Base-by-base conservation (phyloP, 371 early-diverging fungal genomes). In the Mucor velutinosus region DNA sequence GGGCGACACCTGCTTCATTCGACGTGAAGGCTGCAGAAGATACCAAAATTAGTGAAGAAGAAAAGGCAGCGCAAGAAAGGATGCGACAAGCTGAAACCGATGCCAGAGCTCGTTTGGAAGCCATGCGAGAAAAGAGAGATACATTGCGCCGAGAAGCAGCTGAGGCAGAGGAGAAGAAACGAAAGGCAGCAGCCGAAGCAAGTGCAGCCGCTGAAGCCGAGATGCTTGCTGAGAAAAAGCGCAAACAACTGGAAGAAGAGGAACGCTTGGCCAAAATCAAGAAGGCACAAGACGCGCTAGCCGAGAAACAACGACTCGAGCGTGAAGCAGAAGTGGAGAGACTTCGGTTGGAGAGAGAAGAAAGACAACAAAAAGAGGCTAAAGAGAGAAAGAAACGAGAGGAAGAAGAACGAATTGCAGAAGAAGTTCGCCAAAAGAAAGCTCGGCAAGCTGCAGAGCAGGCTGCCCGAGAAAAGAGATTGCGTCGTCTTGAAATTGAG, bases 11-110 rank as follows among this genome's bases (percentile, higher is more conserved):
- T 8, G 17, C 53, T 47, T 19, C 29, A 15, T 30, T 35, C 7
- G 35, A 65, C 30, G 0, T 4, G 15, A 53, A 10, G 12, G 53
- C 27, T 27, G 17, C 12, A 3, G 53, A 53, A 14, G 58, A 39
- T 11, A 35, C 47, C 2, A 35, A 56, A 27, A 51, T 75, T 4
- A 73, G 68, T 25, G 62, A 72, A 10, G 77, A 69, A 7, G 77
- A 80, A 58, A 78, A 70, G 55, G 73, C 66, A 10, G 80, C 83
- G 7, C 83, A 83, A 32, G 76, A 80, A 62, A 72, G 74, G 61
- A 63, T 83, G 64, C 72, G 76, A 11, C 72, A 74, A 49, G 83
- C 83, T 0, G 80, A 80, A 56, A 55, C 65, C 7, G 77, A 76
- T 1, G 83, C 83, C 11, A 53, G 82, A n/a, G 70, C 64, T 12